phyloP scores from a whole-genome alignment of 305 asterid species.

The Nicotiana rustica region DNA sequence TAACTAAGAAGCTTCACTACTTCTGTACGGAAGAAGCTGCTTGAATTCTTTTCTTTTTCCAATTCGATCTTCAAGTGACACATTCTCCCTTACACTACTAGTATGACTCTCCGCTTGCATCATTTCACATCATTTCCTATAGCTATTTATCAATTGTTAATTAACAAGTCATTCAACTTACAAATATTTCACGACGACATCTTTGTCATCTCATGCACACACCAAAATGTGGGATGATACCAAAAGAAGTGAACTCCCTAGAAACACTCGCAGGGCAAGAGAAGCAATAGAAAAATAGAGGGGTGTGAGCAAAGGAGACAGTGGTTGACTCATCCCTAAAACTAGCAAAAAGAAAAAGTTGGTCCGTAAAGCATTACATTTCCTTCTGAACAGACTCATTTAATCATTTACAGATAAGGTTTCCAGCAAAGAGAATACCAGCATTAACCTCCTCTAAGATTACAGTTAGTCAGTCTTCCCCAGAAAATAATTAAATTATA shows the following conservation, averaged over 20 bases:
- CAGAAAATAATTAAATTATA: not conserved
- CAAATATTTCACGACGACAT: not conserved
- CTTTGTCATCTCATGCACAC: slow-evolving; percentile 1
- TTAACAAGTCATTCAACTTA: slow-evolving; percentile 16
- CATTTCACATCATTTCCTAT: not conserved
- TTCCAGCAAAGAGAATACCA: slow-evolving; percentile 18
- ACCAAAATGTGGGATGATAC: not conserved
- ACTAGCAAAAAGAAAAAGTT: not conserved
- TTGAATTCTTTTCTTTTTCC: not conserved
- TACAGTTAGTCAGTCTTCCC: not conserved
- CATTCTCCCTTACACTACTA: slow-evolving; percentile 12
- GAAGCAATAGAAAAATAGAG: slow-evolving; percentile 12
- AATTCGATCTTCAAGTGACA: slow-evolving; percentile 14
- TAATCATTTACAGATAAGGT: slow-evolving; percentile 4
- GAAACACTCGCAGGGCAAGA: not conserved
- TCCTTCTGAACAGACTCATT: slow-evolving; percentile 22
- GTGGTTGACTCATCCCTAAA: not conserved
- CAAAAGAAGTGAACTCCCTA: not conserved
- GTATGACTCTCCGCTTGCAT: not conserved
- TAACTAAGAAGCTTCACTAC: slow-evolving; percentile 9
- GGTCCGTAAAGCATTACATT: not conserved
- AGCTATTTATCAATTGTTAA: slow-evolving; percentile 20
- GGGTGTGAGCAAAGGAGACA: not conserved
- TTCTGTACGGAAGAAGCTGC: slow-evolving; percentile 13
- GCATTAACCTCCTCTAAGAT: not conserved